Percentiles rank a stretch among this genome's conserved stretches.
Conservation (phyloP, 2,329 filamentous ascomycete species). For the Colletotrichum sp. region DNA sequence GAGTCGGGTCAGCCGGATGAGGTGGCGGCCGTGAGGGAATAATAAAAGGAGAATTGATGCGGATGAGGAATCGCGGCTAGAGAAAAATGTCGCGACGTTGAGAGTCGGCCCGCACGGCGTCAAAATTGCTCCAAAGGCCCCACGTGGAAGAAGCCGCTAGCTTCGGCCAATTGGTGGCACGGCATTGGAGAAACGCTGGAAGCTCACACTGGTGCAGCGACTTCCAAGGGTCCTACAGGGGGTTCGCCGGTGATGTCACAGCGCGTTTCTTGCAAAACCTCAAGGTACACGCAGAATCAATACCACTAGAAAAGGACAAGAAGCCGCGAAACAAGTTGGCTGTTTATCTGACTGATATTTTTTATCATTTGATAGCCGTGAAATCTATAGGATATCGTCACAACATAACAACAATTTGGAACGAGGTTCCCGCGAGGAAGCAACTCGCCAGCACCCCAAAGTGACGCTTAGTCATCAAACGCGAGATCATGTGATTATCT, state of each 20-base stretch:
- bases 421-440: not conserved
- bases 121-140: conserved; percentile 14
- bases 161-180: not conserved
- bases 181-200: not conserved
- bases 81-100: conserved; percentile 7
- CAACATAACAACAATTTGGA: not conserved
- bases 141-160: not conserved
- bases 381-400: not conserved
- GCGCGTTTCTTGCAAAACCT: not conserved
- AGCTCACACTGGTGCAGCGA: not conserved
- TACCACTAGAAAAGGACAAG: not conserved
- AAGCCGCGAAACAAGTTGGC: not conserved
- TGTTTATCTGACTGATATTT: no score
- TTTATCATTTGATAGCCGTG: no score
- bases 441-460: not conserved
- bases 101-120: not conserved
- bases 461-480: not conserved
- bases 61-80: not conserved
- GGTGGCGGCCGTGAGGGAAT: not conserved
- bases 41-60: not conserved
- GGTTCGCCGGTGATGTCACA: not conserved
- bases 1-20: not conserved
- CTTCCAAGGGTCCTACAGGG: conserved; percentile 7
- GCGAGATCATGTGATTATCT: conserved; percentile 15
- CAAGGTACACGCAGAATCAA: not conserved